Percentiles rank a stretch among this genome's conserved stretches.
Conservation (phyloP, 306 rosid species). For the Fragaria iinumae region DNA sequence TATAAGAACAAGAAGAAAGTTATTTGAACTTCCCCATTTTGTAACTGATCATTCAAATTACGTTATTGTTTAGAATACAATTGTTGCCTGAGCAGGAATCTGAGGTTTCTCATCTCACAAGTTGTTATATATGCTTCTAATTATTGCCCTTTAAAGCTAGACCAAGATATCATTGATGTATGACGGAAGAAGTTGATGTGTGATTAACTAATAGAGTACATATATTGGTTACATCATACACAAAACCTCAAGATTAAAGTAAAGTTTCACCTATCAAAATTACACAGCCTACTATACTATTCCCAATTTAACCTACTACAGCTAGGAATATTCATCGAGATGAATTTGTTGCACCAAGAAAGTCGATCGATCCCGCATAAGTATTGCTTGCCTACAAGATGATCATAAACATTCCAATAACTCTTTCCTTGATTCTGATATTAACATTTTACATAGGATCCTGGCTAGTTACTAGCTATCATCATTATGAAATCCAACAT, state of each 20-base stretch:
- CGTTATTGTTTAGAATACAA: neutral
- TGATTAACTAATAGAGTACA: neutral
- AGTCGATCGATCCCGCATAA: neutral
- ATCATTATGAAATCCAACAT: conserved; percentile 26
- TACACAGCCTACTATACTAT: neutral
- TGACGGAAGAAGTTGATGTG: neutral
- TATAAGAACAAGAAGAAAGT: neutral
- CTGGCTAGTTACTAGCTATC: conserved; percentile 3
- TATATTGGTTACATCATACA: neutral
- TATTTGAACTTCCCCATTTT: neutral
- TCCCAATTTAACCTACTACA: conserved; percentile 3
- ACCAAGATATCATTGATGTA: neutral
- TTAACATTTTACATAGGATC: conserved; percentile 20
- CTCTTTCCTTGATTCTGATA: neutral
- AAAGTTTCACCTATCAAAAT: neutral
- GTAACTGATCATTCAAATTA: neutral
- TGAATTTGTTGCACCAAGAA: neutral
- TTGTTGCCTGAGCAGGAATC: neutral
- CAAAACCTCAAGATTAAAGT: neutral
- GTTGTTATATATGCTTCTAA: neutral
- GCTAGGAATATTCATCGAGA: neutral
- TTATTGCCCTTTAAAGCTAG: neutral
- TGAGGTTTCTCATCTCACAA: conserved; percentile 7
- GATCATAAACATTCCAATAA: neutral
- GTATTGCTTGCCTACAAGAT: neutral